Percentiles rank a stretch among this genome's conserved stretches.
Conservation (phyloP, 441 rosid species). For the Viola pubescens region DNA sequence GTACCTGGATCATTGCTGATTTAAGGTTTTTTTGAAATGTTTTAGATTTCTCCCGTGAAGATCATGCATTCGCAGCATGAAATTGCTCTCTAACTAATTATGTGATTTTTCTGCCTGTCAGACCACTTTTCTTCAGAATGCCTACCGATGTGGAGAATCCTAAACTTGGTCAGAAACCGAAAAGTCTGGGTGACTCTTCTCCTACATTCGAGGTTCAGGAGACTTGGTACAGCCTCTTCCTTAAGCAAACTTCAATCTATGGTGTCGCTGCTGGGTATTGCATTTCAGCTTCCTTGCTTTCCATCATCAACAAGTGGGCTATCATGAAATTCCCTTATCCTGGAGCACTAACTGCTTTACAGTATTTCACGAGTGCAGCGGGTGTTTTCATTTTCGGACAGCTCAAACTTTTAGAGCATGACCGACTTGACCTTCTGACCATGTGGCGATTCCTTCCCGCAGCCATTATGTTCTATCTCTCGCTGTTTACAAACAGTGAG, state of each 20-base stretch:
- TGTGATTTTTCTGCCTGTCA: neutral
- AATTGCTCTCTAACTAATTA: no score
- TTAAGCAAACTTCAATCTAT: slow-evolving; percentile 60
- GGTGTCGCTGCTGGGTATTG: slow-evolving; percentile 92
- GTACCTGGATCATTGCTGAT: no score
- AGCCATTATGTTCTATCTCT: slow-evolving; percentile 81
- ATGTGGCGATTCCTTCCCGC: slow-evolving; percentile 97
- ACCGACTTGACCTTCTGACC: slow-evolving; percentile 53
- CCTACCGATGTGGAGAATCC: slow-evolving; percentile 38
- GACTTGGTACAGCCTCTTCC: slow-evolving; percentile 40
- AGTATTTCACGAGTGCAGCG: slow-evolving; percentile 48
- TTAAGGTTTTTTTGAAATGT: no score
- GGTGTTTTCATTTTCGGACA: slow-evolving; percentile 33
- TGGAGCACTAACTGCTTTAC: slow-evolving; percentile 80
- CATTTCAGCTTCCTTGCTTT: slow-evolving; percentile 86
- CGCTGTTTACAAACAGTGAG: slow-evolving; percentile 93
- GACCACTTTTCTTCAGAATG: slow-evolving; percentile 11
- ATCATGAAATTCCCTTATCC: slow-evolving; percentile 94
- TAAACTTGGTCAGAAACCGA: slow-evolving; percentile 19
- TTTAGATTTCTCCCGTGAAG: no score
- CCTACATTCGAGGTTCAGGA: slow-evolving; percentile 18
- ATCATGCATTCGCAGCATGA: no score
- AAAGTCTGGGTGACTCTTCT: slow-evolving; percentile 16
- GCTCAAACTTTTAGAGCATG: slow-evolving; percentile 39
- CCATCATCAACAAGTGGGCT: slow-evolving; percentile 97